Percentiles rank a stretch among this genome's conserved stretches.
Evolutionary conservation across 768 basidiomycete genomes (phyloP).

Genomic region (Chalciporus piperatus): DNA sequence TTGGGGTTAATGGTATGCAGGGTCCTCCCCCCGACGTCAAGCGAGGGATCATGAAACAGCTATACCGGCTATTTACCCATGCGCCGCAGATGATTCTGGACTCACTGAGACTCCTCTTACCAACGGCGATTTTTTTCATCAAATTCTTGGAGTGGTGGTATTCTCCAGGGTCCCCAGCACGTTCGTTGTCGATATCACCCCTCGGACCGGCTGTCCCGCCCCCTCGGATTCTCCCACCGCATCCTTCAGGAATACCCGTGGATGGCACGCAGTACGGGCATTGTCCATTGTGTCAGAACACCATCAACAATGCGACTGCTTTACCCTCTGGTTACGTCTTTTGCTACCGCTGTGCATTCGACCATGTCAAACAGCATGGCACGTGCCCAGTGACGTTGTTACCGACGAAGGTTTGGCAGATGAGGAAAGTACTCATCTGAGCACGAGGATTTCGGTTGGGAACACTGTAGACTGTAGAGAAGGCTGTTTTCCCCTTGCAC

Average conservation of each 20-base stretch:
- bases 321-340: slow-evolving; percentile 93
- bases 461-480: neutral
- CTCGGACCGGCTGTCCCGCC: slow-evolving; percentile 74
- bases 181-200: slow-evolving; percentile 58
- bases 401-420: slow-evolving; percentile 71
- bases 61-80: slow-evolving; percentile 46
- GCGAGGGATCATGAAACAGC: slow-evolving; percentile 38
- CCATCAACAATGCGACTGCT: slow-evolving; percentile 83
- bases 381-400: slow-evolving; percentile 87
- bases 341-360: slow-evolving; percentile 89
- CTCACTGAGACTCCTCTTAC: slow-evolving; percentile 75
- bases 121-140: slow-evolving; percentile 89
- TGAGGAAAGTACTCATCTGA: slow-evolving; percentile 84
- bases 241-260: slow-evolving; percentile 68
- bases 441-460: neutral
- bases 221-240: slow-evolving; percentile 70
- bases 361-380: slow-evolving; percentile 72
- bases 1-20: slow-evolving; percentile 13
- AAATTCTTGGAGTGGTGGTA: slow-evolving; percentile 99
- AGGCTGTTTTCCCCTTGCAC: neutral
- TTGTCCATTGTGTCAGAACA: slow-evolving; percentile 76
- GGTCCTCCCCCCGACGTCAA: slow-evolving; percentile 21
- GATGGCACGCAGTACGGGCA: slow-evolving; percentile 67
- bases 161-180: slow-evolving; percentile 85
- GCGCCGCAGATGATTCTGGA: slow-evolving; percentile 70